These are phyloP conservation scores for Aureobasidium pullulans DNA, from an alignment of 2,329 filamentous ascomycete genomes.

Conservation along the genomic window DNA sequence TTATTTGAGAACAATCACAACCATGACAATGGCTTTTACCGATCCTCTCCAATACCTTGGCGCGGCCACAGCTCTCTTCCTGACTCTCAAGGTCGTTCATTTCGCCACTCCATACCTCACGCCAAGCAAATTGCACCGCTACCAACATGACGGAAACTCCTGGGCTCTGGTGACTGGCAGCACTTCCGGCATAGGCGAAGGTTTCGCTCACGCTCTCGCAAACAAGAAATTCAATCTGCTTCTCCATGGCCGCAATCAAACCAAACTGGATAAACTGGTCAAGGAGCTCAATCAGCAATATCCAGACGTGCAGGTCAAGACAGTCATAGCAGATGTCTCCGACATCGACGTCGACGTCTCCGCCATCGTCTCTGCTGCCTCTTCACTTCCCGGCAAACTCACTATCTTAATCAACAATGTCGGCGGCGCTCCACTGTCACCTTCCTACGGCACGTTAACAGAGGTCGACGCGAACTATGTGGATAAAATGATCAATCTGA, in stretches of 20 bases:
- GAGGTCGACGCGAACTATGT: slow-evolving; percentile 32
- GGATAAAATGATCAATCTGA: slow-evolving; percentile 39
- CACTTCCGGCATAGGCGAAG: slow-evolving; percentile 49
- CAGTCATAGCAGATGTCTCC: slow-evolving; percentile 40
- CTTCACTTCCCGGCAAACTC: slow-evolving; percentile 32
- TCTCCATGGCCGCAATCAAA: slow-evolving; percentile 48
- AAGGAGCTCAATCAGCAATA: slow-evolving; percentile 33
- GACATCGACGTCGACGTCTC: slow-evolving; percentile 22
- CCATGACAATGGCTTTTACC: not conserved
- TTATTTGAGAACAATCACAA: not conserved
- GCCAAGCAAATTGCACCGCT: slow-evolving; percentile 20
- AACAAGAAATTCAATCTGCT: slow-evolving; percentile 48
- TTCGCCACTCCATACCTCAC: slow-evolving; percentile 22
- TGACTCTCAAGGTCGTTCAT: slow-evolving; percentile 16
- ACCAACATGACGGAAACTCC: slow-evolving; percentile 19
- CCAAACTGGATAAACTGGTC: slow-evolving; percentile 41
- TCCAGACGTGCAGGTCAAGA: slow-evolving; percentile 34
- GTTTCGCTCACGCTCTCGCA: slow-evolving; percentile 46
- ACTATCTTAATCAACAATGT: slow-evolving; percentile 53
- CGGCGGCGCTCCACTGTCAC: slow-evolving; percentile 33
- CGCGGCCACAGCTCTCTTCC: not conserved
- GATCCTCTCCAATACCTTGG: not conserved
- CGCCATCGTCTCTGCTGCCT: slow-evolving; percentile 21
- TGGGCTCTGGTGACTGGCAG: slow-evolving; percentile 49
- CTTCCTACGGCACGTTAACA: slow-evolving; percentile 31